A percentile compares a stretch with the other conserved stretches of the same genome.
These are phyloP conservation scores for Fonsecaea multimorphosa DNA, from an alignment of 2,329 filamentous ascomycete species.

Conservation along the genomic window DNA sequence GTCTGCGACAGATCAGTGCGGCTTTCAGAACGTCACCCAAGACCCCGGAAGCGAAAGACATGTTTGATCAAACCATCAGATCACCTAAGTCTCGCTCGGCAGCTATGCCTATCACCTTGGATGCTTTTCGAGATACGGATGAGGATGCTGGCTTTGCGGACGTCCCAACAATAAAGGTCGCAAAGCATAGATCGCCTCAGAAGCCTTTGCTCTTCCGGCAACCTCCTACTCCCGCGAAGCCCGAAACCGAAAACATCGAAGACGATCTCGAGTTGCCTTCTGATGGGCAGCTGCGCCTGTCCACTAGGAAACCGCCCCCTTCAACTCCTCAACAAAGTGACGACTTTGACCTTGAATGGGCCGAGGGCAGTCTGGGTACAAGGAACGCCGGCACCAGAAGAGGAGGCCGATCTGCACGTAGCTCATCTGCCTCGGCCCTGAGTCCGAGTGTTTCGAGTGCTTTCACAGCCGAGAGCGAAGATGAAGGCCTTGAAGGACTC, in stretches of 20 bases:
- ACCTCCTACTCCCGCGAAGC: constrained; percentile 44
- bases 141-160: constrained; percentile 69
- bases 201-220: constrained; percentile 54
- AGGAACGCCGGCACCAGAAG: constrained; percentile 85
- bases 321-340: constrained; percentile 70
- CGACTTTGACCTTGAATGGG: constrained; percentile 84
- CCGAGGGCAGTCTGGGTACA: constrained; percentile 89
- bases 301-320: constrained; percentile 64
- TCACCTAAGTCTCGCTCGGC: constrained; percentile 58
- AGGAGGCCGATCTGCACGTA: constrained; percentile 78
- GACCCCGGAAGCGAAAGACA: constrained; percentile 41
- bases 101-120: constrained; percentile 61
- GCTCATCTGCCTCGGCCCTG: constrained; percentile 84
- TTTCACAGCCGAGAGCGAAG: constrained; percentile 89
- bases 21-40: constrained; percentile 46
- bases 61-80: constrained; percentile 43
- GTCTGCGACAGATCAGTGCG: constrained; percentile 69
- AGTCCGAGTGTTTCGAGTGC: constrained; percentile 93
- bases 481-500: constrained; percentile 89
- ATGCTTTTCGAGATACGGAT: constrained; percentile 67
- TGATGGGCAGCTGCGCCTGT: constrained; percentile 67
- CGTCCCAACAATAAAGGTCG: constrained; percentile 70
- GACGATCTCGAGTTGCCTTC: constrained; percentile 73
- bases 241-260: constrained; percentile 71
- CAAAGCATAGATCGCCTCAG: constrained; percentile 62